Conservation (phyloP, 148 eudicot genomes). For the Persicaria tinctoria region DNA sequence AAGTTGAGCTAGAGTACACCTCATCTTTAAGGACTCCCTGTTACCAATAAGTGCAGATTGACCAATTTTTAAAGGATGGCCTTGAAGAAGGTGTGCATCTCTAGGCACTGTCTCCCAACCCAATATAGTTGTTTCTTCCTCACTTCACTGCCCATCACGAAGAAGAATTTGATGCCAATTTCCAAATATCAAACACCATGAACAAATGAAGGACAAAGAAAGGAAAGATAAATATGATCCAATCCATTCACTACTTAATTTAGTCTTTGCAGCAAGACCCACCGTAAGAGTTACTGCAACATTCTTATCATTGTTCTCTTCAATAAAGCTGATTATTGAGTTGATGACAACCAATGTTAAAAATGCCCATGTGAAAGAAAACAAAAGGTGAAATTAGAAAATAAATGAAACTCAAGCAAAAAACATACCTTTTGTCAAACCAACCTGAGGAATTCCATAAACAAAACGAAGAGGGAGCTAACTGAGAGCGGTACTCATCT, state of each 20-base stretch:
- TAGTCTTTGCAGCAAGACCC: constrained; percentile 67
- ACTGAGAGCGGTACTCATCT: no score
- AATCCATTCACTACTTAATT: constrained; percentile 22
- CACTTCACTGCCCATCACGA: constrained; percentile 57
- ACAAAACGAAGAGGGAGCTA: neutral
- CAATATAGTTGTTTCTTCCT: constrained; percentile 51
- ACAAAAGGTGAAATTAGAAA: no score
- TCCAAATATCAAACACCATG: neutral
- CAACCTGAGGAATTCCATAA: no score
- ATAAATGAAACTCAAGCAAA: no score
- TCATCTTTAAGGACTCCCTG: constrained; percentile 44
- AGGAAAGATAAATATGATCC: neutral
- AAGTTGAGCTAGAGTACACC: constrained; percentile 64
- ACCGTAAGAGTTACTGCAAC: constrained; percentile 77
- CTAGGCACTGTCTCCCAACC: constrained; percentile 70
- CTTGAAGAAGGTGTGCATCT: constrained; percentile 72
- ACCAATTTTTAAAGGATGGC: constrained; percentile 53
- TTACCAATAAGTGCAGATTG: constrained; percentile 67
- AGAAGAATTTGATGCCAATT: constrained; percentile 20
- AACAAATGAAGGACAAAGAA: neutral
- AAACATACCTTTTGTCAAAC: no score
- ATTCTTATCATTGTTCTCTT: constrained; percentile 70
- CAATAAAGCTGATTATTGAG: constrained; percentile 67
- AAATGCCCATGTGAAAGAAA: neutral
- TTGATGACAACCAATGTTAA: constrained; percentile 45